Conservation (phyloP, 164 flowering plant species). For the Annona squamosa region DNA sequence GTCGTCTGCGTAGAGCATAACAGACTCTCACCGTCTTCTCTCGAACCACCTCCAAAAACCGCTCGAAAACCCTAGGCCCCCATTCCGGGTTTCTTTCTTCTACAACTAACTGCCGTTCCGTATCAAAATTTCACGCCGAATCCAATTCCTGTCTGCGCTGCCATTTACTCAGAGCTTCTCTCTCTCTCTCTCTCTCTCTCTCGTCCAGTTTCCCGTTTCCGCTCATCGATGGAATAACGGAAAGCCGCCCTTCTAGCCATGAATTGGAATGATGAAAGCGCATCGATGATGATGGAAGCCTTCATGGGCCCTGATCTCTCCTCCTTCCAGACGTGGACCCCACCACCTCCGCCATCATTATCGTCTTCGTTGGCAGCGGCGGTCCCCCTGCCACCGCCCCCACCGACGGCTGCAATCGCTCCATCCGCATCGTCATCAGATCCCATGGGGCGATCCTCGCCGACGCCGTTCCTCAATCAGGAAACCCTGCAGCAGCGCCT, state of each 20-base stretch:
- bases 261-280: slow-evolving; percentile 79
- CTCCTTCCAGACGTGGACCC: slow-evolving; percentile 29
- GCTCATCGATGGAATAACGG: slow-evolving; percentile 17
- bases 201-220: neutral
- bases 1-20: too few relatives aligned
- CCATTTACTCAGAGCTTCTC: neutral
- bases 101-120: neutral
- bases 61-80: neutral
- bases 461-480: slow-evolving; percentile 31
- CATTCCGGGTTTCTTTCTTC: neutral
- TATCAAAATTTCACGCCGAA: neutral
- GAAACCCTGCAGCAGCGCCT: slow-evolving; percentile 83
- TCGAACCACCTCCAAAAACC: neutral
- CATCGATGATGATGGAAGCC: slow-evolving; percentile 78
- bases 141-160: neutral
- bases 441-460: slow-evolving; percentile 10
- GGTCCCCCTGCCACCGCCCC: too few relatives aligned
- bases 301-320: slow-evolving; percentile 62
- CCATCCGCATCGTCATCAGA: neutral
- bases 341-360: slow-evolving; percentile 16
- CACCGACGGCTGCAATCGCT: slow-evolving; percentile 7
- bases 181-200: neutral
- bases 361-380: slow-evolving; percentile 9
- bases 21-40: too few relatives aligned
- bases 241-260: slow-evolving; percentile 33